These are phyloP conservation scores for Golubevia pallescens DNA, from an alignment of 1,284 basidiomycete genomes.

Conservation along the genomic window DNA sequence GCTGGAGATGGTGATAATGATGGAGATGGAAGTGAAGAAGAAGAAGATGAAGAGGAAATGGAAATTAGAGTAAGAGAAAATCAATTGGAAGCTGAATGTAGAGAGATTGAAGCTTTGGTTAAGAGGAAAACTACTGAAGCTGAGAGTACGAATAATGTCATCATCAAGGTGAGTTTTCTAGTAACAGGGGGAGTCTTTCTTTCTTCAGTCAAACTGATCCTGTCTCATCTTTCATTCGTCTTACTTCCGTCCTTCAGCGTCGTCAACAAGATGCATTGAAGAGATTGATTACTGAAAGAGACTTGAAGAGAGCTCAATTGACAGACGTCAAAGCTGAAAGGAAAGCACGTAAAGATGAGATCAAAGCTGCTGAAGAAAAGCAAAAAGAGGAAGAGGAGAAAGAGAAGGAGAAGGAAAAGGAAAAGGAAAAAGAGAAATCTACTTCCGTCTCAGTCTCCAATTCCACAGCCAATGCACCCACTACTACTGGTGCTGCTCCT, in stretches of 20 bases:
- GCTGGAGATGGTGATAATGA: constrained; percentile 8
- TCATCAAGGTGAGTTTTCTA: constrained; percentile 43
- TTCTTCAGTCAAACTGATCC: no score
- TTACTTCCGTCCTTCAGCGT: constrained; percentile 22
- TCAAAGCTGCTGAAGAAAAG: constrained; percentile 18
- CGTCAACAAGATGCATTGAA: constrained; percentile 55
- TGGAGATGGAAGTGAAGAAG: constrained; percentile 20
- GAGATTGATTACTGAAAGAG: constrained; percentile 49
- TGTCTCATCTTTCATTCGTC: neutral
- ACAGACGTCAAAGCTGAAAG: constrained; percentile 47
- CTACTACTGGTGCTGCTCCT: no score
- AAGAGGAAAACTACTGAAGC: constrained; percentile 54
- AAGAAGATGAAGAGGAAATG: constrained; percentile 44
- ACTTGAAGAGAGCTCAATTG: constrained; percentile 55
- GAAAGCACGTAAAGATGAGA: constrained; percentile 36
- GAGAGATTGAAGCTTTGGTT: constrained; percentile 57
- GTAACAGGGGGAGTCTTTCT: neutral
- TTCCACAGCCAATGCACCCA: no score
- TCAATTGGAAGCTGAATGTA: constrained; percentile 58
- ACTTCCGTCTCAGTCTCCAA: no score
- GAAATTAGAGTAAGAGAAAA: constrained; percentile 54
- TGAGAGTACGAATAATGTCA: constrained; percentile 50
- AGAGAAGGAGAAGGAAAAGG: constrained; percentile 1
- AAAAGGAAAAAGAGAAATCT: neutral
- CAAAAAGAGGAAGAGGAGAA: constrained; percentile 4